Evolutionary conservation across 441 rosid species (phyloP), one percentile per base, ranked within the genome.

Genomic region (Erodium texanum): DNA sequence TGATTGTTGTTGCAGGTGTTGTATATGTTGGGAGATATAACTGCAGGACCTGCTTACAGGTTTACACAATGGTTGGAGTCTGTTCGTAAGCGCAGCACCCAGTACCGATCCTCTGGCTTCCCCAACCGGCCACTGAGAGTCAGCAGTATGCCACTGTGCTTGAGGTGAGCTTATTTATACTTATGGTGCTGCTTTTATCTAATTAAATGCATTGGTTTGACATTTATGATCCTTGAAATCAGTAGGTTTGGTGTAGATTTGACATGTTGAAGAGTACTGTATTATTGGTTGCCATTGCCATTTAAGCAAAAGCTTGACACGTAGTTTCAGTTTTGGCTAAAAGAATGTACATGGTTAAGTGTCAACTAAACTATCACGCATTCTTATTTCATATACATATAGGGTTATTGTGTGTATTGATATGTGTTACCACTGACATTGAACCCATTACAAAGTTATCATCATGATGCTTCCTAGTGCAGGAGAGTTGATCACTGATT

Each of bases 1-100:
- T 34, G 59, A 6, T 32, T 32, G 36, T 2, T 32, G 27, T 66
- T 77, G 82, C 87, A 95, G 99, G 90, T 92, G 3, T 76, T 95
- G 90, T 89, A 86, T 83, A 89, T 92, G 97, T 85, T 95, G 92
- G 99, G 99, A 82, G 99, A 95, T 66, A 86, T 95, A 66, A 84
- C 99, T 8, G 80, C 95, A 9, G 95, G 90, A 72, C 85, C 98
- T 61, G 96, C 96, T 61, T 77, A 81, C 84, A 75, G 93, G 78
- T 90, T 92, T 79, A 78, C 88, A 18, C 97, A 92, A 88, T 95
- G 99, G 99, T 82, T 95, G 86, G 97, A 92, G 76, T 81, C 85
- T 79, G 99, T 95, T 79, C 98, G 98, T 85, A 95, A 87, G 77
- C 89, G 99, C 48, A 95, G 93, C 70, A 87, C 82, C 75, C 77